These are phyloP conservation scores for Geranium brycei DNA, from an alignment of 345 rosid species.

Conservation along the genomic window DNA sequence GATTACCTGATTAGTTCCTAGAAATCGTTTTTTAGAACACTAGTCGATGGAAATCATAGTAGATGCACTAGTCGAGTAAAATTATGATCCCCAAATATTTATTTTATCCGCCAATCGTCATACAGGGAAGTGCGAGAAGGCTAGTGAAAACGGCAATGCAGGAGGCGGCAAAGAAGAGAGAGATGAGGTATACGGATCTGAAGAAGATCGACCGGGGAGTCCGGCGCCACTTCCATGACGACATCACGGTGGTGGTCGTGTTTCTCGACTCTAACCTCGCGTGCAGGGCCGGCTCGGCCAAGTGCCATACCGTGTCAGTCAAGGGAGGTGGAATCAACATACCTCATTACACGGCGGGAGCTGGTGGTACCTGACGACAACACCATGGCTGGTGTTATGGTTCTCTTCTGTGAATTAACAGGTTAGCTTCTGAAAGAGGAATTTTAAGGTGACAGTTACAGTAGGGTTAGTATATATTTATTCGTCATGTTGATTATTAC, in stretches of 20 bases:
- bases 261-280: slow-evolving; percentile 7
- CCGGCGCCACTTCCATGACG: slow-evolving; percentile 14
- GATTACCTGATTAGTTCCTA: no score
- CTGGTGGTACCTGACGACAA: slow-evolving; percentile 20
- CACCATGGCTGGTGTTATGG: slow-evolving; percentile 4
- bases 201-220: slow-evolving; percentile 13
- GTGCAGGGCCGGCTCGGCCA: not conserved
- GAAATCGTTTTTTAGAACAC: no score
- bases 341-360: slow-evolving; percentile 22
- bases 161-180: slow-evolving; percentile 13
- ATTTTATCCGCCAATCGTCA: not conserved
- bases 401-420: slow-evolving; percentile 32
- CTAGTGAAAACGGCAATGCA: slow-evolving; percentile 11
- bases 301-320: not conserved
- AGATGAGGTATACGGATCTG: slow-evolving; percentile 12
- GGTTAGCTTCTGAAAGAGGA: slow-evolving; percentile 24
- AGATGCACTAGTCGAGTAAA: no score
- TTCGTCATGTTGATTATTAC: no score
- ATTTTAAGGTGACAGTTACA: slow-evolving; percentile 2
- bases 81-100: no score
- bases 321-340: slow-evolving; percentile 10
- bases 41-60: no score
- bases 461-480: no score
- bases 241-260: slow-evolving; percentile 10
- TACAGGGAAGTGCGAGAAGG: slow-evolving; percentile 12